These are phyloP conservation scores for Thalassiosira profunda DNA, from an alignment of 108 stramenopile genomes.

Conservation along the genomic window DNA sequence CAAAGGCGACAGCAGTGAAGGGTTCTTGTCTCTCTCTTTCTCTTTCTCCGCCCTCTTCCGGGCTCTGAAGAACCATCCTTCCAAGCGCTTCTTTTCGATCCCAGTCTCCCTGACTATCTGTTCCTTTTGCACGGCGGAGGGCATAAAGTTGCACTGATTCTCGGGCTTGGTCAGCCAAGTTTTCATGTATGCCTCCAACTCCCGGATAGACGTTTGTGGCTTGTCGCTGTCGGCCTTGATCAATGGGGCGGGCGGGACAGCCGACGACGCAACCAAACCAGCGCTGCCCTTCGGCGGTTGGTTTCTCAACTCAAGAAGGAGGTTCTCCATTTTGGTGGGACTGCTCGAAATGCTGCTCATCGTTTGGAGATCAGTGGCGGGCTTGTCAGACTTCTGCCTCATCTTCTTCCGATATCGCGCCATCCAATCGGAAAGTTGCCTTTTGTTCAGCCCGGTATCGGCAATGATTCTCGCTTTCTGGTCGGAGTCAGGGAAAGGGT, in stretches of 20 bases:
- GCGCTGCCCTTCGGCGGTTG: slow-evolving; percentile 1
- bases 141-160: slow-evolving; percentile 2
- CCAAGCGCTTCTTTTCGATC: slow-evolving; percentile 21
- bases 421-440: slow-evolving; percentile 44
- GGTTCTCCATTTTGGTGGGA: not conserved
- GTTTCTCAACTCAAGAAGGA: slow-evolving; percentile 1
- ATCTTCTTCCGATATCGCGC: slow-evolving; percentile 37
- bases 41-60: slow-evolving; percentile 22
- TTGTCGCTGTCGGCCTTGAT: too few species aligned
- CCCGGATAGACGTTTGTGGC: too few species aligned
- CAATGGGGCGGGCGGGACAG: too few species aligned
- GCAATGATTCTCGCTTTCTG: slow-evolving; percentile 30
- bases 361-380: not conserved
- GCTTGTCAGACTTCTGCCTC: not conserved
- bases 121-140: slow-evolving; percentile 6
- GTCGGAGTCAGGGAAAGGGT: slow-evolving; percentile 26
- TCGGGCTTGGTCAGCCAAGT: not conserved
- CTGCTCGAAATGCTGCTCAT: not conserved
- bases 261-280: too few species aligned
- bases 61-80: slow-evolving; percentile 30
- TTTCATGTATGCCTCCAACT: slow-evolving; percentile 3
- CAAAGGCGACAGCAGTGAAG: not conserved
- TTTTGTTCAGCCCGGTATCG: slow-evolving; percentile 40
- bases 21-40: not conserved
- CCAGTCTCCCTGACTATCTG: slow-evolving; percentile 12